Conservation (phyloP, 768 basidiomycete species). For the Tricholoma hemisulphureum region DNA sequence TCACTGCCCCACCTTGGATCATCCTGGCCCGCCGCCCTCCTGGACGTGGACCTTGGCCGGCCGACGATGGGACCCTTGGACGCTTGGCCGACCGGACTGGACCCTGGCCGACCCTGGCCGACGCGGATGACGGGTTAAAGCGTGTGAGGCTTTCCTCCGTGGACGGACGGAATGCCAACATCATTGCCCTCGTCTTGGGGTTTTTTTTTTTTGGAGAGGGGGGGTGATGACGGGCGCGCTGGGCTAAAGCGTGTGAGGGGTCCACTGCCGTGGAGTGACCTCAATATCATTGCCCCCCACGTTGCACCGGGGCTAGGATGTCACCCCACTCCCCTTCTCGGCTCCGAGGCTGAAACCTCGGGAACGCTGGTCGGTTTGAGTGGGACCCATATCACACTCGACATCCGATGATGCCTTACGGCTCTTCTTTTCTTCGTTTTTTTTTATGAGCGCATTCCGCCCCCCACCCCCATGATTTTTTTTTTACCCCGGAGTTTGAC, state of each 20-base stretch:
- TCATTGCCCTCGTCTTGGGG: background rate
- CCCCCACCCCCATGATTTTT: background rate
- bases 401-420: conserved; percentile 1
- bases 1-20: background rate
- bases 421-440: background rate
- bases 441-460: conserved; percentile 1
- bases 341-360: background rate
- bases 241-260: background rate
- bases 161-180: background rate
- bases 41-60: background rate
- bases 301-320: conserved; percentile 1
- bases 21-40: background rate
- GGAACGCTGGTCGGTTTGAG: conserved; percentile 1
- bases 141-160: background rate
- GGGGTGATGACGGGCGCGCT: conserved; percentile 1
- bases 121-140: background rate
- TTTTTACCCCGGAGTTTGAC: background rate
- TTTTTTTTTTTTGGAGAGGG: background rate
- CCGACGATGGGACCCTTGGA: no score
- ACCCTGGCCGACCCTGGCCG: background rate
- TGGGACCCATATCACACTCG: background rate
- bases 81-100: no score
- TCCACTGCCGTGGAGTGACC: background rate
- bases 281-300: background rate
- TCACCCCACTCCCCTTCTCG: background rate